A percentile compares a stretch with the other conserved stretches of the same genome.
These are phyloP conservation scores for Aureobasidium sp. DNA, from an alignment of 2,329 filamentous ascomycete species.

Conservation along the genomic window DNA sequence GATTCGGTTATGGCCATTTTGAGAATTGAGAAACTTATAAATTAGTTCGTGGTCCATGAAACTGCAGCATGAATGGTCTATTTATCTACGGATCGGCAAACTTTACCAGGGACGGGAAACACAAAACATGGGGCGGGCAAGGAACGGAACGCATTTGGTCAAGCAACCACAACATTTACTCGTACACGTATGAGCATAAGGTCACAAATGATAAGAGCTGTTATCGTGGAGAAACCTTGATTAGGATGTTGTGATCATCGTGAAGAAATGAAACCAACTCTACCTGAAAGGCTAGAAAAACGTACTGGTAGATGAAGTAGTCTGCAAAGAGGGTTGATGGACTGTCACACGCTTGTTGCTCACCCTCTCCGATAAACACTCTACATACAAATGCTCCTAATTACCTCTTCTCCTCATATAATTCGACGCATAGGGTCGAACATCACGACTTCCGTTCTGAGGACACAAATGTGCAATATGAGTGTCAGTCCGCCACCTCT, in stretches of 20 bases:
- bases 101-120: neutral
- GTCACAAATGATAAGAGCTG: neutral
- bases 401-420: neutral
- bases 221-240: neutral
- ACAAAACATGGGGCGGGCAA: neutral
- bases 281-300: neutral
- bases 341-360: neutral
- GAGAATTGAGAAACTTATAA: neutral
- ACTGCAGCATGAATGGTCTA: neutral
- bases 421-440: no score
- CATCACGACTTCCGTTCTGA: neutral
- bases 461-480: neutral
- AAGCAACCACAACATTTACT: neutral
- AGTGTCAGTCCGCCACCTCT: constrained; percentile 27
- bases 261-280: neutral
- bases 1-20: neutral
- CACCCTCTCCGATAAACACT: neutral
- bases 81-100: neutral
- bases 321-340: neutral
- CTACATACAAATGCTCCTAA: neutral
- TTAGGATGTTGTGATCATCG: neutral
- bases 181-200: neutral
- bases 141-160: neutral
- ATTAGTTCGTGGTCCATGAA: neutral
- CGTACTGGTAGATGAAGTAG: neutral